Base-by-base conservation (phyloP, 371 early-diverging fungal species). In the Apophysomyces sp. region DNA sequence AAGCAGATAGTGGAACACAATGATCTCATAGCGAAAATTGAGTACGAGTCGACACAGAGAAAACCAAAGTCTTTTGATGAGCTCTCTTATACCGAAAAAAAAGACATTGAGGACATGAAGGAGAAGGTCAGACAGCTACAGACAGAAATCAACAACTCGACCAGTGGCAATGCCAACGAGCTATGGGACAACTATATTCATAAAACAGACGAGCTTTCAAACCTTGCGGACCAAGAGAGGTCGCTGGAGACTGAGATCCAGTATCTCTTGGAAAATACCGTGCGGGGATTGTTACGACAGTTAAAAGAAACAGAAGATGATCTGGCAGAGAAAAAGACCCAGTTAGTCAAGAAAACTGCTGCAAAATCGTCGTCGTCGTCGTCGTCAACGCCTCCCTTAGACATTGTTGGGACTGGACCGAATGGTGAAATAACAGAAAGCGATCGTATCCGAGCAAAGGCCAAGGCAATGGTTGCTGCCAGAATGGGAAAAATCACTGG, bases 401-500 rank as follows among this genome's bases (percentile, higher is more conserved):
- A 76, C 21, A 81, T 86, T 54, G 71, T 75, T 0, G 88, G 86
- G 0, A 85, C 86, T 1, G 88, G 88, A 0, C 86, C 88, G 0
- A 78, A 78, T 36, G 86, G 86, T 5, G 69, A 74, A 40, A 61
- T 86, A 4, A 86, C 86, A 0, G 86, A 86, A 30, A 74, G 79
- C 27, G 88, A 88, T 37, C 71, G 76, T 36, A 86, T 84, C 66
- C 76, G 77, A 21, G 86, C 88, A 15, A 86, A 85, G 39, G 88
- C 86, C 16, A 83, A 84, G 44, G 80, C 83, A 0, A 61, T 81
- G 71, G 72, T 87, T 57, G 88, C 88, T 9, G 85, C 83, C n/a
- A 73, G 82, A 9, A 82, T 85, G 69, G 86, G 84, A 13, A 88
- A 86, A 53, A 62, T 81, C 11, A 69, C 74, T 1, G 76, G 80